Percentiles rank a stretch among this genome's conserved stretches.
Conservation (phyloP, 495 filamentous ascomycete genomes). For the Astrothelium macrocarpum region DNA sequence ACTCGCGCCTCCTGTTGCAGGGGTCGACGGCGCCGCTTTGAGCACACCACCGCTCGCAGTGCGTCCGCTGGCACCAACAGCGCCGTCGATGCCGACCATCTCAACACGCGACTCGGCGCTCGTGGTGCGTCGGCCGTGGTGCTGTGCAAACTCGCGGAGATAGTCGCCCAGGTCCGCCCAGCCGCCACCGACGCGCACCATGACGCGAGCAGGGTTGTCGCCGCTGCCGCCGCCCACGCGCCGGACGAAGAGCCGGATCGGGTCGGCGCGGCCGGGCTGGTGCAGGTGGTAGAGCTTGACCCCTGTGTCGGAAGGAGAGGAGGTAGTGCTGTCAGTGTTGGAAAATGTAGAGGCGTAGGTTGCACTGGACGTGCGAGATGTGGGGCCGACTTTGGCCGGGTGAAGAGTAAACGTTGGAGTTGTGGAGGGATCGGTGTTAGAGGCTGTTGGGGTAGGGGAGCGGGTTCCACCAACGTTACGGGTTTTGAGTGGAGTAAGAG, state of each 20-base stretch:
- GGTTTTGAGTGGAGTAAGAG: background rate
- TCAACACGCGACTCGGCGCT: conserved; percentile 45
- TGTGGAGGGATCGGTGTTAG: background rate
- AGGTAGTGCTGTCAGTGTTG: conserved; percentile 3
- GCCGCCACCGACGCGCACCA: conserved; percentile 93
- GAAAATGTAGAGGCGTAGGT: background rate
- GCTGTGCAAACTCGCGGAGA: conserved; percentile 81
- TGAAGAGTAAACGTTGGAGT: conserved; percentile 15
- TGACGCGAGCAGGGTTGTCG: no score
- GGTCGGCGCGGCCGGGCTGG: conserved; percentile 67
- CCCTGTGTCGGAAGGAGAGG: conserved; percentile 42
- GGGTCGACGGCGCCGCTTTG: background rate
- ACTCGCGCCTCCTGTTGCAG: background rate
- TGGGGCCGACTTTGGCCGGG: conserved; percentile 10
- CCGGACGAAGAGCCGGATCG: conserved; percentile 87
- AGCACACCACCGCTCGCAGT: background rate
- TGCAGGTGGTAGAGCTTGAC: conserved; percentile 90
- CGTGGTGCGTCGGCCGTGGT: conserved; percentile 61
- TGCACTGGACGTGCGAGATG: background rate
- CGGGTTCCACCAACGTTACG: background rate
- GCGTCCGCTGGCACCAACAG: conserved; percentile 8
- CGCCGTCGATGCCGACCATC: conserved; percentile 43
- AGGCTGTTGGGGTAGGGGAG: background rate
- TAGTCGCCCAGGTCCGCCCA: conserved; percentile 96
- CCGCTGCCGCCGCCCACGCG: conserved; percentile 88